phyloP scores from a whole-genome alignment of 352 stramenopile species.

The Globisporangium sylvaticum region DNA sequence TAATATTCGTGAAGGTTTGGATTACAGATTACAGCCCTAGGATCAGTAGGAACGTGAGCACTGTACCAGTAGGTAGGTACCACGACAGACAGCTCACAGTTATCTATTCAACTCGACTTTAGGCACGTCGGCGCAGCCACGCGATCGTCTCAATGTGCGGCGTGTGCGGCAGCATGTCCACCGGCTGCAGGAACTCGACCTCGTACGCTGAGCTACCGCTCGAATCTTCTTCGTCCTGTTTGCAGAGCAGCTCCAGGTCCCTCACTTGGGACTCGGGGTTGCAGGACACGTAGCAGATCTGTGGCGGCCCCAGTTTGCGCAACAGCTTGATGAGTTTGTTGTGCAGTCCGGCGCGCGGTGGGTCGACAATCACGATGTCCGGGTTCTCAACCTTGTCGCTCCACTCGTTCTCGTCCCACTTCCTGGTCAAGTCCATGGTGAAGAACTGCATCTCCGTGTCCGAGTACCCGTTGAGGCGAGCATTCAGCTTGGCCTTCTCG shows the following conservation, averaged over 20 bases:
- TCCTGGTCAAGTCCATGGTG: slow-evolving; percentile 52
- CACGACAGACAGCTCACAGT: neutral
- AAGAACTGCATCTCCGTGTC: slow-evolving; percentile 59
- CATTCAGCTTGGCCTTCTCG: slow-evolving; percentile 48
- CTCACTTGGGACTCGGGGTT: slow-evolving; percentile 60
- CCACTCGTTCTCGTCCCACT: slow-evolving; percentile 40
- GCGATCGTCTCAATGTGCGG: slow-evolving; percentile 77
- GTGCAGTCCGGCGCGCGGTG: slow-evolving; percentile 62
- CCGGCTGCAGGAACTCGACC: slow-evolving; percentile 50
- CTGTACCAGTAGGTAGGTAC: too few relatives aligned
- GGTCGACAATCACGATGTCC: slow-evolving; percentile 74
- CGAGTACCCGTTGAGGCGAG: slow-evolving; percentile 51
- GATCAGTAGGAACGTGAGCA: too few relatives aligned
- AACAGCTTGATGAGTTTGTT: slow-evolving; percentile 63
- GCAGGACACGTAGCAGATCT: slow-evolving; percentile 80
- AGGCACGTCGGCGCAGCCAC: slow-evolving; percentile 38
- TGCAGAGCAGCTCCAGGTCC: slow-evolving; percentile 50
- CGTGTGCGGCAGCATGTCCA: slow-evolving; percentile 81
- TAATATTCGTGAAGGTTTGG: too few relatives aligned
- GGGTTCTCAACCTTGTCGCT: slow-evolving; percentile 25
- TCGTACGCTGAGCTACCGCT: slow-evolving; percentile 22
- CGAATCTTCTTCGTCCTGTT: slow-evolving; percentile 1
- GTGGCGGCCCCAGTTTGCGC: slow-evolving; percentile 29
- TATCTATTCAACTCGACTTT: neutral
- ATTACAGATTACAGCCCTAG: too few relatives aligned